phyloP scores from a whole-genome alignment of 2,329 filamentous ascomycete species.

The Epichloe typhina region DNA sequence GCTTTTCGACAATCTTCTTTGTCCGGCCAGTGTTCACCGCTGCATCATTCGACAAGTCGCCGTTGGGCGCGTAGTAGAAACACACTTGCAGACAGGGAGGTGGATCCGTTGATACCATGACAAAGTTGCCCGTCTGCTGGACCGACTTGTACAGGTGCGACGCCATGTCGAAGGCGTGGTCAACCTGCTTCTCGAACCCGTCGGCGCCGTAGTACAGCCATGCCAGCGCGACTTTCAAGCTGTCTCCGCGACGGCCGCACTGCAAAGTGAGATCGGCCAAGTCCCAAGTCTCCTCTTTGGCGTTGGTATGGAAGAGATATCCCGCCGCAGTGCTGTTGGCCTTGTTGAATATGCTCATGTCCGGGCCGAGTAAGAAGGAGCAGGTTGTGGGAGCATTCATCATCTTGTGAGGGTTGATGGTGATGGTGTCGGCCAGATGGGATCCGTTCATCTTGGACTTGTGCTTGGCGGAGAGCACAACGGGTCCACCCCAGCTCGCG shows the following conservation, averaged over 20 bases:
- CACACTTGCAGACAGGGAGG: slow-evolving; percentile 88
- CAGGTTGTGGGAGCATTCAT: slow-evolving; percentile 82
- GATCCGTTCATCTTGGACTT: slow-evolving; percentile 53
- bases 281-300: slow-evolving; percentile 59
- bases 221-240: slow-evolving; percentile 71
- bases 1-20: slow-evolving; percentile 30
- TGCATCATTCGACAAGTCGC: slow-evolving; percentile 29
- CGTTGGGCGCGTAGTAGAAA: slow-evolving; percentile 65
- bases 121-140: slow-evolving; percentile 42
- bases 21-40: slow-evolving; percentile 37
- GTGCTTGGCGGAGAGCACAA: slow-evolving; percentile 59
- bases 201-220: slow-evolving; percentile 79
- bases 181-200: slow-evolving; percentile 59
- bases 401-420: slow-evolving; percentile 97
- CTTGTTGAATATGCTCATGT: slow-evolving; percentile 62
- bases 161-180: slow-evolving; percentile 61
- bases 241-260: slow-evolving; percentile 77
- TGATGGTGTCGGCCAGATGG: slow-evolving; percentile 66
- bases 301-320: slow-evolving; percentile 62
- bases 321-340: slow-evolving; percentile 81
- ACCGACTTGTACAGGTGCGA: slow-evolving; percentile 53
- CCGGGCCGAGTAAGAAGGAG: slow-evolving; percentile 70
- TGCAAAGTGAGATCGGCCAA: slow-evolving; percentile 86
- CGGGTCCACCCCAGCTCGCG: slow-evolving; percentile 78
- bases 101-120: slow-evolving; percentile 60